phyloP scores from a whole-genome alignment of 768 basidiomycete genomes.

The Scleroderma citrinum region DNA sequence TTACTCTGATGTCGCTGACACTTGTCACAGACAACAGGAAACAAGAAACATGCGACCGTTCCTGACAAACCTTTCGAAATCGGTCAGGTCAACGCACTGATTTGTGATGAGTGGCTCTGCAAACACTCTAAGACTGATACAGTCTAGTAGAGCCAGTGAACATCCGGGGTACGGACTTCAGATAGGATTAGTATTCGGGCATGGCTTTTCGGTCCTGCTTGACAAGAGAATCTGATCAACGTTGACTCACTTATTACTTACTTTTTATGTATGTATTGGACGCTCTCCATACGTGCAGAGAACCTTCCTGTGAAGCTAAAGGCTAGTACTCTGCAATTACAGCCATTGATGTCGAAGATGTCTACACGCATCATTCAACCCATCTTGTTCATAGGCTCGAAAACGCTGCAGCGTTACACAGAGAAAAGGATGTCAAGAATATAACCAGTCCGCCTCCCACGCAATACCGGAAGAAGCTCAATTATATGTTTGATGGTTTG shows the following conservation, averaged over 20 bases:
- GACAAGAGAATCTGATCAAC: too few species aligned
- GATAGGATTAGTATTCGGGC: slow-evolving; percentile 23
- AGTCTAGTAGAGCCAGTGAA: too few species aligned
- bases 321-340: slow-evolving; percentile 32
- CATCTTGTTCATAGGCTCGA: slow-evolving; percentile 45
- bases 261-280: slow-evolving; percentile 34
- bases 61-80: too few species aligned
- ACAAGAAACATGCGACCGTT: too few species aligned
- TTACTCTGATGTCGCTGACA: too few species aligned
- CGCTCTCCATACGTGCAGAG: slow-evolving; percentile 41
- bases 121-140: too few species aligned
- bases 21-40: too few species aligned
- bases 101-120: too few species aligned
- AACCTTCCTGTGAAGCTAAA: slow-evolving; percentile 13
- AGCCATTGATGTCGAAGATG: slow-evolving; percentile 42
- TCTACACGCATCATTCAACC: slow-evolving; percentile 39
- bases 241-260: too few species aligned
- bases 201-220: too few species aligned
- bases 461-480: slow-evolving; percentile 45
- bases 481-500: slow-evolving; percentile 54
- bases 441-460: slow-evolving; percentile 43
- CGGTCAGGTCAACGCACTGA: too few species aligned
- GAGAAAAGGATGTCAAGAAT: slow-evolving; percentile 40
- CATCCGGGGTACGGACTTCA: slow-evolving; percentile 30
- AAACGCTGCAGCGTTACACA: slow-evolving; percentile 34